phyloP scores from a whole-genome alignment of 257 asterid genomes.

The Nicotiana noctiflora region DNA sequence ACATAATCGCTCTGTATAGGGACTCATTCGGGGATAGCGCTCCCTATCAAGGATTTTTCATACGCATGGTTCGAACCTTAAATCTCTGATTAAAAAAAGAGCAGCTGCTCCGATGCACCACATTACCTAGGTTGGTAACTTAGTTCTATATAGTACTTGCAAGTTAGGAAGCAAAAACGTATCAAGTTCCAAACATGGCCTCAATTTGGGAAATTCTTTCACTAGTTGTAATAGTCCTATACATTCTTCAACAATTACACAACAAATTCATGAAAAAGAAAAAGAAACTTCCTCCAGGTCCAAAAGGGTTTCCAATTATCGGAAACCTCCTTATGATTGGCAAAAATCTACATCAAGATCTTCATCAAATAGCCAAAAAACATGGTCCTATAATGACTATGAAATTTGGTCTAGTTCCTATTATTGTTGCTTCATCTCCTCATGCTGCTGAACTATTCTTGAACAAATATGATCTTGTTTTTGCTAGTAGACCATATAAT shows the following conservation, averaged over 20 bases:
- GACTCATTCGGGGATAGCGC: no score
- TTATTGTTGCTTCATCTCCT: conserved; percentile 15
- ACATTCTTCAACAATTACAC: not conserved
- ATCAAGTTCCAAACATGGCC: not conserved
- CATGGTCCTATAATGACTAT: conserved; percentile 21
- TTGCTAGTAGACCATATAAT: conserved; percentile 5
- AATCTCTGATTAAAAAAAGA: no score
- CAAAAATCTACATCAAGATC: conserved; percentile 19
- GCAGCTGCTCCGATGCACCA: no score
- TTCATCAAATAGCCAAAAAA: conserved; percentile 5
- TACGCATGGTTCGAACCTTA: no score
- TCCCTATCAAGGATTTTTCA: no score
- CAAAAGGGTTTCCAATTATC: conserved; percentile 12
- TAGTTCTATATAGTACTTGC: not conserved
- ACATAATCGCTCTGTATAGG: no score
- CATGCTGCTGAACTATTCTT: conserved; percentile 17
- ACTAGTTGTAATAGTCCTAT: not conserved
- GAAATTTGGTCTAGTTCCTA: conserved; percentile 2
- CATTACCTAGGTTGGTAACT: no score
- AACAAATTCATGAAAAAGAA: not conserved
- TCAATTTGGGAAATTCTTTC: not conserved
- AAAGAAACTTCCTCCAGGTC: not conserved
- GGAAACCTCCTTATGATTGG: conserved; percentile 14
- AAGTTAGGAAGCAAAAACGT: not conserved
- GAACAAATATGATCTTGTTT: conserved; percentile 12